These are phyloP conservation scores for Aspergillus carbonarius DNA, from an alignment of 2,329 filamentous ascomycete genomes.

Conservation along the genomic window DNA sequence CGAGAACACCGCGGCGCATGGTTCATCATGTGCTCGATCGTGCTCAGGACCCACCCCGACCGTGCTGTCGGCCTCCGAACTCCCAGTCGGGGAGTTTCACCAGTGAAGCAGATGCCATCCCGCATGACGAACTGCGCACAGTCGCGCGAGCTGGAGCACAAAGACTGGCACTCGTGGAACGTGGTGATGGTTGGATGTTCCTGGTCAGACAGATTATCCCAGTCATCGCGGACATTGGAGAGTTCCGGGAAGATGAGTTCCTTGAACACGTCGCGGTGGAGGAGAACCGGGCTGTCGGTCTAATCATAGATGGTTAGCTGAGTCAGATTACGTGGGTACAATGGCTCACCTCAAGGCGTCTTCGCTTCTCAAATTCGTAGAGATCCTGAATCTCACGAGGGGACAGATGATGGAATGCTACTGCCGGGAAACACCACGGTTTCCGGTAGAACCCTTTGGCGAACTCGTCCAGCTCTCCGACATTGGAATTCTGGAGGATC, in stretches of 20 bases:
- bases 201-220: constrained; percentile 39
- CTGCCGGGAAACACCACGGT: constrained; percentile 53
- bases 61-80: constrained; percentile 19
- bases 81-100: constrained; percentile 32
- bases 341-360: constrained; percentile 60
- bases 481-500: constrained; percentile 43
- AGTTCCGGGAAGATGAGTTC: constrained; percentile 38
- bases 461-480: constrained; percentile 46
- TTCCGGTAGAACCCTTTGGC: constrained; percentile 40
- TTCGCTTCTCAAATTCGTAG: constrained; percentile 48
- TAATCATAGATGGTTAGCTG: not conserved
- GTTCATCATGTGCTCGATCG: constrained; percentile 30
- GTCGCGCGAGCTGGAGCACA: constrained; percentile 26
- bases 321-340: not conserved
- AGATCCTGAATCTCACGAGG: constrained; percentile 44
- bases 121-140: constrained; percentile 37
- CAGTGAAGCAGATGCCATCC: constrained; percentile 31
- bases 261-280: constrained; percentile 39
- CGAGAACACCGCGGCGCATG: constrained; percentile 27
- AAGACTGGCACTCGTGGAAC: constrained; percentile 32
- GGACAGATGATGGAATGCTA: constrained; percentile 52
- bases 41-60: constrained; percentile 35
- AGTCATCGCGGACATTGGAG: constrained; percentile 27
- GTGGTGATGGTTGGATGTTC: constrained; percentile 27
- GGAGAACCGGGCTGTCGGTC: constrained; percentile 23